Conservation (phyloP, 768 basidiomycete species). For the Mycena chlorophos region DNA sequence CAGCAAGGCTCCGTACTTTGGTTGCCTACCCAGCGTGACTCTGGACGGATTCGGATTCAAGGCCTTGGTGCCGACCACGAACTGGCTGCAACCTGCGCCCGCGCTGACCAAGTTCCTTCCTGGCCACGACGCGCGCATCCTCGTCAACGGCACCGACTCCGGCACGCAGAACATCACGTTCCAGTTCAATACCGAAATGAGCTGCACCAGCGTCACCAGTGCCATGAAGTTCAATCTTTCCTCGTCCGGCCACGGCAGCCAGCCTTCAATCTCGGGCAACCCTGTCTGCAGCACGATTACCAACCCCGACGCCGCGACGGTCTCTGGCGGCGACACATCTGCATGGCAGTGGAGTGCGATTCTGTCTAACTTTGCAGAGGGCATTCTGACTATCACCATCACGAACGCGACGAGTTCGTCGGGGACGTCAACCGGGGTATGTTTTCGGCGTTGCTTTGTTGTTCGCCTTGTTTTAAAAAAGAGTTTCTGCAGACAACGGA, state of each 20-base stretch:
- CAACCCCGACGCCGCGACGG: conserved; percentile 46
- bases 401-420: conserved; percentile 50
- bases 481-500: conserved; percentile 55
- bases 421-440: conserved; percentile 55
- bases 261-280: conserved; percentile 50
- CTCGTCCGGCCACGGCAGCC: conserved; percentile 59
- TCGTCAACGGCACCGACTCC: conserved; percentile 43
- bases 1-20: conserved; percentile 61
- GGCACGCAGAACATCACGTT: conserved; percentile 67
- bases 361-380: conserved; percentile 74
- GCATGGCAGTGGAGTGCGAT: conserved; percentile 76
- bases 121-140: conserved; percentile 81
- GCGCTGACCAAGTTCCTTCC: conserved; percentile 78
- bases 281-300: conserved; percentile 51
- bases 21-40: conserved; percentile 67
- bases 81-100: conserved; percentile 74
- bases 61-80: conserved; percentile 62
- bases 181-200: conserved; percentile 80
- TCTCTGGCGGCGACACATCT: conserved; percentile 60
- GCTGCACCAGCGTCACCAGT: conserved; percentile 64
- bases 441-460: conserved; percentile 25
- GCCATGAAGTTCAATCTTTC: conserved; percentile 69
- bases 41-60: conserved; percentile 82
- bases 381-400: conserved; percentile 74
- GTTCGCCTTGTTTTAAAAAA: conserved; percentile 13